Evolutionary conservation across 805 yeast genomes (phyloP), one percentile per base, ranked within the genome.

Genomic region (Nakazawaea ambrosiae): DNA sequence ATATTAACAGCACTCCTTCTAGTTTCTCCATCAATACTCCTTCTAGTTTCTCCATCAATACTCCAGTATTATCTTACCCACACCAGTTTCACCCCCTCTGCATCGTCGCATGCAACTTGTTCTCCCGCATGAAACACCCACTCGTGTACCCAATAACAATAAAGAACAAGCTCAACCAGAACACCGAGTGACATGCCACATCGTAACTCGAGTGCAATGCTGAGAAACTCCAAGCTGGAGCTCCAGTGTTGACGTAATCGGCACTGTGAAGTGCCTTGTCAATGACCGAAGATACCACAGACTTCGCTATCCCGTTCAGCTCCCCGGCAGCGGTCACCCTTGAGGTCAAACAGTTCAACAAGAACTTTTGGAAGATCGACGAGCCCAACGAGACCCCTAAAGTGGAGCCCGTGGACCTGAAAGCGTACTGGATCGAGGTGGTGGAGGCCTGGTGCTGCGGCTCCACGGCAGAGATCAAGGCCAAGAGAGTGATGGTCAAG

Each of bases 381-480:
- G 81, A 73, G 0, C 80, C 81, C 31, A 78, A 53, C 0, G 87
- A 64, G 10, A 78, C 78, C 36, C 84, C 85, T 19, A 77, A 54
- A 0, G 83, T 76, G 1, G 84, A 75, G 0, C 84, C 84, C 14
- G 81, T 70, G 7, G 82, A 70, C 54, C 84, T 66, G 51, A 78
- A 78, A 1, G 81, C 71, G 47, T 78, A 78, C 45, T 75, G 81
- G 43, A 78, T 73, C 3, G 84, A 74, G 0, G 84, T 78, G 1
- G 81, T 75, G 20, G 81, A 66, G 2, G 84, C 81, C 51, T 81
- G 89, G 46, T 67, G 70, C 40, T 77, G 73, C 27, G 65, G 55
- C 2, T 87, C 86, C 8, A 78, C 88, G 1, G 87, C 77, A 2
- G 88, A 82, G 45, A 81, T 79, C 61, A 80, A 68, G 1, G 87